These are phyloP conservation scores for Ligustrum vulgare DNA, from an alignment of 257 asterid species.

Conservation along the genomic window DNA sequence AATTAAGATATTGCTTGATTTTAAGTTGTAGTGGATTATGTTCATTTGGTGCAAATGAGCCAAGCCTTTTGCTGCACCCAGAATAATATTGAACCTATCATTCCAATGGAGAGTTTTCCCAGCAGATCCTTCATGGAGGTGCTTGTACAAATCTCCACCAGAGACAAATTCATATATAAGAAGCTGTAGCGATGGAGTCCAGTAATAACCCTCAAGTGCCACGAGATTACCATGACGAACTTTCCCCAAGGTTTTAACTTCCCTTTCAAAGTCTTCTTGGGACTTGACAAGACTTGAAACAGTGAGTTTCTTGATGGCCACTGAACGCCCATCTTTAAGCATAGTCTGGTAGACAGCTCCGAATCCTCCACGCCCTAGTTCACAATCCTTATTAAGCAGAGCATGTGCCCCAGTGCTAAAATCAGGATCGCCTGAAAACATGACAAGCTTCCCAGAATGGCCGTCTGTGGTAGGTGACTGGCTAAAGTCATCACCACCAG, in stretches of 20 bases:
- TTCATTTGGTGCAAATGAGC: conserved; percentile 73
- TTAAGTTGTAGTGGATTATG: conserved; percentile 78
- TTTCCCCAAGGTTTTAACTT: conserved; percentile 64
- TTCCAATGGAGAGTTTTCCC: conserved; percentile 63
- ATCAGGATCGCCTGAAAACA: conserved; percentile 83
- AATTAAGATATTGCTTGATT: conserved; percentile 74
- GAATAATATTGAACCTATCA: conserved; percentile 65
- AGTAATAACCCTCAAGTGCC: conserved; percentile 78
- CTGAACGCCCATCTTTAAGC: conserved; percentile 71
- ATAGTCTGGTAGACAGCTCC: conserved; percentile 79
- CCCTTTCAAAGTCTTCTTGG: conserved; percentile 81
- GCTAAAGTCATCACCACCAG: conserved; percentile 75
- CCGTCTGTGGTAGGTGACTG: conserved; percentile 59
- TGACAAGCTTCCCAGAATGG: conserved; percentile 82
- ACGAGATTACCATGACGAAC: conserved; percentile 64
- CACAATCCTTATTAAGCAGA: conserved; percentile 83
- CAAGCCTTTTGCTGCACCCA: conserved; percentile 77
- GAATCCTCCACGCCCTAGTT: conserved; percentile 91
- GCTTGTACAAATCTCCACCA: conserved; percentile 78
- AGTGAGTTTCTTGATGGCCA: conserved; percentile 85
- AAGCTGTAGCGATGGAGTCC: conserved; percentile 88
- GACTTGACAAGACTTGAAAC: conserved; percentile 81
- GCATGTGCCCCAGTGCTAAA: conserved; percentile 78
- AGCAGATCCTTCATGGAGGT: conserved; percentile 63
- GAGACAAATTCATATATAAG: conserved; percentile 74